Percentiles rank a stretch among this genome's conserved stretches.
These are phyloP conservation scores for Lactarius deliciosus DNA, from an alignment of 768 basidiomycete species.

Conservation along the genomic window DNA sequence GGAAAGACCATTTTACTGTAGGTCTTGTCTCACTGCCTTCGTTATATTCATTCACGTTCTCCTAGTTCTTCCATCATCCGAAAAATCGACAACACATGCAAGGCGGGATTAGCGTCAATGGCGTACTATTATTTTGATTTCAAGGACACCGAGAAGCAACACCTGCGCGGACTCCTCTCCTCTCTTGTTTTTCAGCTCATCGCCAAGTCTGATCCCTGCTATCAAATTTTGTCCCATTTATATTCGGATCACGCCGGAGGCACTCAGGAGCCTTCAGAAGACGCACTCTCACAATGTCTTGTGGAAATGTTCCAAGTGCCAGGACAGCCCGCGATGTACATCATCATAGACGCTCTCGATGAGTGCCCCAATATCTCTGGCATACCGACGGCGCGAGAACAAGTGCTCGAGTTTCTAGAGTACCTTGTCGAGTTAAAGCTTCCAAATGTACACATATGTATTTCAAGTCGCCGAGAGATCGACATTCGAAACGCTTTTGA, in stretches of 20 bases:
- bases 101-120: conserved; percentile 1
- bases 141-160: conserved; percentile 7
- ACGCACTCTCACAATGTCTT: conserved; percentile 2
- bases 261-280: background rate
- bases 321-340: background rate
- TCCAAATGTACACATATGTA: conserved; percentile 8
- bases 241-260: conserved; percentile 2
- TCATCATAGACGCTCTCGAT: conserved; percentile 7
- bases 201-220: background rate
- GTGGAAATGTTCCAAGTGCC: background rate
- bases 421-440: background rate
- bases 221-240: background rate
- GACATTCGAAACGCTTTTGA: conserved; percentile 3
- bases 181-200: conserved; percentile 8
- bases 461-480: conserved; percentile 5
- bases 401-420: background rate
- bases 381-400: background rate
- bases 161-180: background rate
- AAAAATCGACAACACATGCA: background rate
- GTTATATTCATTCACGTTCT: background rate
- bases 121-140: conserved; percentile 18
- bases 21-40: background rate
- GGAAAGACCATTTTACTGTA: conserved; percentile 17
- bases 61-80: conserved; percentile 4
- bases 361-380: background rate